Evolutionary conservation across 2,329 filamentous ascomycete genomes (phyloP).

Genomic region (Nemania sp.): DNA sequence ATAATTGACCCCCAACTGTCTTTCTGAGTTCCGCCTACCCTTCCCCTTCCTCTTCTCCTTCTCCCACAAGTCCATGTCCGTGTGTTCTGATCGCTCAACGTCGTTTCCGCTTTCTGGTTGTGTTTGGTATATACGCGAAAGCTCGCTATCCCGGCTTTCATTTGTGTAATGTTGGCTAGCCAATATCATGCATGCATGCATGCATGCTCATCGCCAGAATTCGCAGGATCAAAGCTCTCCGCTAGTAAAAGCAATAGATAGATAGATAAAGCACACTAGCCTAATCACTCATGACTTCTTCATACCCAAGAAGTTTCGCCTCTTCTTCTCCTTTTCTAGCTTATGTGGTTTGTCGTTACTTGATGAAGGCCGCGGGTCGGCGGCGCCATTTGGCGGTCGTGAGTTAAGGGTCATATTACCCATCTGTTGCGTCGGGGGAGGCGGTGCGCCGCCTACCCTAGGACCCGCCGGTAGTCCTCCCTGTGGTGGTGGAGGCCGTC

Average conservation of each 20-base stretch:
- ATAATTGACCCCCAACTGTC: neutral
- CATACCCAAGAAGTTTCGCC: conserved; percentile 60
- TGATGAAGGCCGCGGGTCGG: conserved; percentile 28
- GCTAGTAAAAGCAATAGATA: too few species aligned
- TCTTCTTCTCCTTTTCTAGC: conserved; percentile 63
- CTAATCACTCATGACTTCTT: conserved; percentile 52
- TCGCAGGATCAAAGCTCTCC: neutral
- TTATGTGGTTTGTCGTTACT: conserved; percentile 51
- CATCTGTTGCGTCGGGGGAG: conserved; percentile 60
- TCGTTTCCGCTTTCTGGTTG: too few species aligned
- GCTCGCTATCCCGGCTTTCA: too few species aligned
- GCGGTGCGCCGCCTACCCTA: conserved; percentile 34
- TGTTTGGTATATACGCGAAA: too few species aligned
- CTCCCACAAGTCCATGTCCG: too few species aligned
- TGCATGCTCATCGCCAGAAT: neutral
- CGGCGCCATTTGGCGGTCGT: conserved; percentile 35
- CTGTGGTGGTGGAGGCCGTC: conserved; percentile 36
- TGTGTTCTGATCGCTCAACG: neutral
- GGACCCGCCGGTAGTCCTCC: conserved; percentile 46
- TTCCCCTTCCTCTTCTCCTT: too few species aligned
- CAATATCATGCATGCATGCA: neutral
- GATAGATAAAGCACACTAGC: neutral
- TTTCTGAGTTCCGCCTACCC: neutral
- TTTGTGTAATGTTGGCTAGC: neutral
- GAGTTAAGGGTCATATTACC: conserved; percentile 56